Conservation (phyloP, 2,329 filamentous ascomycete genomes). For the Fusarium sp. region DNA sequence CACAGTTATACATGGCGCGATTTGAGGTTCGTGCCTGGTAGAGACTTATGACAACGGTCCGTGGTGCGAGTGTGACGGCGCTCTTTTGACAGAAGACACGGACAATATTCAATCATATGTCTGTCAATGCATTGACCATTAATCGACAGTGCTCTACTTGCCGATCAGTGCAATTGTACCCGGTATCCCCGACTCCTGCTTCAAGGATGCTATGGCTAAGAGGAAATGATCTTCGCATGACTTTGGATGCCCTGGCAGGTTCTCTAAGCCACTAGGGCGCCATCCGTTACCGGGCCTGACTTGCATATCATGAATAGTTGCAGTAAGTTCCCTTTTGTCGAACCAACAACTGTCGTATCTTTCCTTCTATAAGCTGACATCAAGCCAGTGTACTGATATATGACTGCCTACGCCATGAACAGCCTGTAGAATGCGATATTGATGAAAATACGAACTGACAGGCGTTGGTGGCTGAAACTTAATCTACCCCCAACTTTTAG, state of each 20-base stretch:
- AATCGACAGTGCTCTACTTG: not conserved
- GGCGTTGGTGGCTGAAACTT: conserved; percentile 6
- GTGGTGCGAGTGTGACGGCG: not conserved
- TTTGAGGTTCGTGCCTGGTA: not conserved
- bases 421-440: not conserved
- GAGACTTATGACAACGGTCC: not conserved
- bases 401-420: not conserved
- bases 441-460: not conserved
- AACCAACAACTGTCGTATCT: not conserved
- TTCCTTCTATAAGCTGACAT: not conserved
- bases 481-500: not conserved
- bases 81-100: not conserved
- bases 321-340: not conserved
- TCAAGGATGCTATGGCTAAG: not conserved
- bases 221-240: not conserved
- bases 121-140: not conserved
- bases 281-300: not conserved
- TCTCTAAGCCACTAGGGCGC: not conserved
- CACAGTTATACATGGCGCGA: not conserved
- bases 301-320: not conserved
- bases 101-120: not conserved
- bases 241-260: not conserved
- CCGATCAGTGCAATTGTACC: not conserved
- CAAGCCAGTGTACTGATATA: not conserved
- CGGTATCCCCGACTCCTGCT: not conserved